Base-by-base conservation (phyloP, 2,329 filamentous ascomycete genomes). In the Venturiaceae sp. region DNA sequence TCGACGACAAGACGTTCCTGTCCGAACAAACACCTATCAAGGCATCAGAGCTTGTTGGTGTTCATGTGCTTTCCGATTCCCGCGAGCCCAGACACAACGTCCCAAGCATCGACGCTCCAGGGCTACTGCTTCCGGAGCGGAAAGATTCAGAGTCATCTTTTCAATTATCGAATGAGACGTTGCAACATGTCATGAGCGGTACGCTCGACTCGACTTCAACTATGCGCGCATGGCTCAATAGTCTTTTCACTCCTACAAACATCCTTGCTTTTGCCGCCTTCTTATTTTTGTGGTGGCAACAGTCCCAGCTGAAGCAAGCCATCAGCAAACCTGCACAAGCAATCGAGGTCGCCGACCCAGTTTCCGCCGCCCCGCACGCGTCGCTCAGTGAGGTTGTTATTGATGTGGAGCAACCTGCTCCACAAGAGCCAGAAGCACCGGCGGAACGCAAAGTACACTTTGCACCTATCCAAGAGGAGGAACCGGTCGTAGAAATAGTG, bases 1-100 rank as follows among this genome's bases (percentile, higher is more conserved):
- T 50, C 53, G 76, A 77, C 57, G 76, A 70, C 65, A 50, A 50
- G 26, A 11, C 44, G 1, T 30, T 47, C n/a, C 26, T 50, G 16
- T 66, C 71, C 58, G 60, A 66, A n/a, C 60, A 75, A 37, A 13
- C 30, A 36, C n/a, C 37, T 34, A 28, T 41, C 58, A 68, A 71
- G 28, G 64, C 67, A 54, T 63, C 63, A 28, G 69, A 67, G n/a
- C 63, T 75, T 7, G 67, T 75, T 16, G 73, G 73, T 6, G 71
- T 74, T 3, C 73, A 75, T 60, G 64, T 67, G 30, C 63, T 75
- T 5, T 41, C 61, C 16, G 59, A 61, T n/a, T 16, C 41, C 30
- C 23, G 30, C 14, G 37, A 59, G 23, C 54, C 34, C 32, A 39
- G 26, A 21, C 33, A 53, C 5, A 58, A 36, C 21, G 41, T 57